Evolutionary conservation across 2,329 filamentous ascomycete species (phyloP), one percentile per base, ranked within the genome.

Genomic region (Paramyrothecium roridum): DNA sequence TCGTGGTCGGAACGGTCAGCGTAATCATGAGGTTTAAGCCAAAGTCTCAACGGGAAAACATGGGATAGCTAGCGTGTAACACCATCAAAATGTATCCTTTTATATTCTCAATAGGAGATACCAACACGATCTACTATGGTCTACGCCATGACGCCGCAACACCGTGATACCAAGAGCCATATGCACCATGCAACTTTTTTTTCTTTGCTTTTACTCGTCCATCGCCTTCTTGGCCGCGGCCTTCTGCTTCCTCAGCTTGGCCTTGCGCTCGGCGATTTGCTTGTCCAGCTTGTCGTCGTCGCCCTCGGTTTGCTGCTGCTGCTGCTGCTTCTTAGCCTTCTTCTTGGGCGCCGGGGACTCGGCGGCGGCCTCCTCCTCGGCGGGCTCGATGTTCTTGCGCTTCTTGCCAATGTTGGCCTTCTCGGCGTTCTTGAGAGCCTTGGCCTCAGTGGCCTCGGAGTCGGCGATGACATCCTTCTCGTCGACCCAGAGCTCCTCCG

Each of bases 401-500:
- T 84, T 84, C 82, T 89, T 90, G 65, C 82, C 82, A 37, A 85
- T 73, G 67, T 86, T 86, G 62, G 82, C 73, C 74, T 81, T 82
- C 59, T 80, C 68, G 7, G 58, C 57, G 8, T 54, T 59, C 62
- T 67, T 64, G 57, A 77, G 66, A 11, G 76, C 75, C 71, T 78
- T 79, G 37, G 37, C n/a, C 13, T 43, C 37, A 6, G 7, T 43
- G 37, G n/a, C 37, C 56, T 80, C 75, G 40, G 80, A 77, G 60
- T 80, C 76, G 37, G 95, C 77, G 8, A 96, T 85, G 67, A 88
- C 84, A 59, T 91, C 87, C 58, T 85, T 81, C 57, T 88, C 84
- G 61, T 95, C 90, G 17, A 88, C 74, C 92, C 95, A 99, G 60
- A 99, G 80, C 80, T 97, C 92, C 63, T 92, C 88, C 4, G 93